Percentiles rank a stretch among this genome's conserved stretches.
Evolutionary conservation across 1,284 basidiomycete genomes (phyloP).

Genomic region (Leccinum fuscescens): DNA sequence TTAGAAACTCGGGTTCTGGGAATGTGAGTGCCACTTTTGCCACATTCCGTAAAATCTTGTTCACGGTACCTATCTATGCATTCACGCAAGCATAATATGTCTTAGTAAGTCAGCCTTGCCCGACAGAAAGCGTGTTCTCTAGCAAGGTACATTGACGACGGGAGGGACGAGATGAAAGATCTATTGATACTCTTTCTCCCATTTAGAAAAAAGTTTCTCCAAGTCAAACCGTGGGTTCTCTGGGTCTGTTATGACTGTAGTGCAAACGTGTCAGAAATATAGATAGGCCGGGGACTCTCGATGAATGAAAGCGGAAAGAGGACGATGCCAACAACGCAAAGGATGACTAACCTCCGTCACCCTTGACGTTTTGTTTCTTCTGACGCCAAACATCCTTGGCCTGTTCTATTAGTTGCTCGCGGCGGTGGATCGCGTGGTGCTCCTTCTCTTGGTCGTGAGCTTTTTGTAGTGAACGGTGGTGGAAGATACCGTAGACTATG

Average conservation of each 20-base stretch:
- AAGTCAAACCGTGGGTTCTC: constrained; percentile 96
- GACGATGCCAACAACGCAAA: neutral
- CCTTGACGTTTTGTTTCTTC: constrained; percentile 57
- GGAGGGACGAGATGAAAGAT: constrained; percentile 11
- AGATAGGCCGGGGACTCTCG: neutral
- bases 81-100: neutral
- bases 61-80: constrained; percentile 14
- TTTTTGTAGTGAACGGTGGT: constrained; percentile 88
- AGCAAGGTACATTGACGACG: constrained; percentile 29
- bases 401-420: constrained; percentile 79
- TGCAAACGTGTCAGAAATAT: constrained; percentile 18
- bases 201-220: constrained; percentile 84
- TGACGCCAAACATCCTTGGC: constrained; percentile 91
- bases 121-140: constrained; percentile 20
- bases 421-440: constrained; percentile 66
- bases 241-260: constrained; percentile 83
- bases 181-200: constrained; percentile 62
- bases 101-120: constrained; percentile 14
- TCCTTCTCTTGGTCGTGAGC: constrained; percentile 73
- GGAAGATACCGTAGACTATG: constrained; percentile 90
- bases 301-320: neutral
- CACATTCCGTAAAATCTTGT: constrained; percentile 1
- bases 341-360: constrained; percentile 48
- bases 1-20: neutral
- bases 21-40: neutral